phyloP scores from a whole-genome alignment of 257 asterid genomes.

The Petrea volubilis region DNA sequence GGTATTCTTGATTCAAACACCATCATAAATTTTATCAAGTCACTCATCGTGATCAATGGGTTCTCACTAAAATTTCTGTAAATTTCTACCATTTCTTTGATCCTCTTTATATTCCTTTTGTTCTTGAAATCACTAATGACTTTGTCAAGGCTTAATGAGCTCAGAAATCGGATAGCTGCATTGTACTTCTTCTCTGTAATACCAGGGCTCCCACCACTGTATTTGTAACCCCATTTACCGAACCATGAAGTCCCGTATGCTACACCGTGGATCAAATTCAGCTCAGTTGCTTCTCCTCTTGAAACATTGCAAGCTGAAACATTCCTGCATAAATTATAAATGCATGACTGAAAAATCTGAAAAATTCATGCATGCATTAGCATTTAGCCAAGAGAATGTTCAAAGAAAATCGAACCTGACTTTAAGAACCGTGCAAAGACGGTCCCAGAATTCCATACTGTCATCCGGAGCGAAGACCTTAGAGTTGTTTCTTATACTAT shows the following conservation, averaged over 20 bases:
- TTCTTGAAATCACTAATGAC: constrained; percentile 40
- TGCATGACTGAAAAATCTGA: not conserved
- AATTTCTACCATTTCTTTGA: constrained; percentile 38
- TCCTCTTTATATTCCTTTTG: constrained; percentile 33
- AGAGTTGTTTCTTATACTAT: constrained; percentile 41
- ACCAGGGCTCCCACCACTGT: constrained; percentile 43
- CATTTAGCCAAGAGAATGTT: not conserved
- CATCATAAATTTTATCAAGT: constrained; percentile 59
- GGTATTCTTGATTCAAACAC: constrained; percentile 33
- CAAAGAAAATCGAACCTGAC: constrained; percentile 49
- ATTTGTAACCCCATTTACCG: constrained; percentile 69
- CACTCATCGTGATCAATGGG: constrained; percentile 53
- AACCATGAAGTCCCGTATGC: constrained; percentile 59
- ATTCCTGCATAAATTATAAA: constrained; percentile 42
- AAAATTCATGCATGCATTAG: constrained; percentile 5
- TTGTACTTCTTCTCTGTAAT: constrained; percentile 40
- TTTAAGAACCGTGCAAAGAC: constrained; percentile 57
- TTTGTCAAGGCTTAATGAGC: constrained; percentile 47
- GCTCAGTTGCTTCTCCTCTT: constrained; percentile 42
- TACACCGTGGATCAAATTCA: constrained; percentile 54
- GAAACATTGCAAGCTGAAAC: constrained; percentile 46
- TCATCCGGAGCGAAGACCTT: constrained; percentile 40
- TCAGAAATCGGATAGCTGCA: constrained; percentile 41
- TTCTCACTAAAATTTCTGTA: constrained; percentile 47
- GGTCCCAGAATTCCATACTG: constrained; percentile 76